phyloP scores from a whole-genome alignment of 1,284 basidiomycete species.

The Ceratorhiza oryzae-sativae region DNA sequence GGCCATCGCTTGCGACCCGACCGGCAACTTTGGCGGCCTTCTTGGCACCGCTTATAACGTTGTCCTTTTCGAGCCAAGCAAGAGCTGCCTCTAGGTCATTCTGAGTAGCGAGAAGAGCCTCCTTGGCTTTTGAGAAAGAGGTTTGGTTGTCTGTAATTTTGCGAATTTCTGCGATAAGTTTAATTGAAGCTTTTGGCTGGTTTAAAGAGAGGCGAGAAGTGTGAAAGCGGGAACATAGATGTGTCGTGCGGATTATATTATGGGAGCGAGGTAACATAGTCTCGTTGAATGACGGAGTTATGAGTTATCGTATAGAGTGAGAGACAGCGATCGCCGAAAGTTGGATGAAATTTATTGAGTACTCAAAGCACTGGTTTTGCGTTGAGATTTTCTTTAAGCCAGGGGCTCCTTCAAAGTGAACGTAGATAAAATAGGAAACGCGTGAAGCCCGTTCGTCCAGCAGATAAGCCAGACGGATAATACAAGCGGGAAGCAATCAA shows the following conservation, averaged over 20 bases:
- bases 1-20: conserved; percentile 77
- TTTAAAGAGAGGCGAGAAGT: conserved; percentile 1
- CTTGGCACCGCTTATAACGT: conserved; percentile 66
- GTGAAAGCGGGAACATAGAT: conserved; percentile 16
- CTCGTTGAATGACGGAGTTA: no score
- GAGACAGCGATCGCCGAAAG: no score
- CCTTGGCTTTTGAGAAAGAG: conserved; percentile 86
- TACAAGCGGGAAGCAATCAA: neutral
- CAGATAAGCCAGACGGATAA: no score
- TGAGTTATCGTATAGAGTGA: no score
- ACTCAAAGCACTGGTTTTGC: neutral
- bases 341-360: no score
- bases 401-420: no score
- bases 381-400: no score
- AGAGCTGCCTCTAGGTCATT: conserved; percentile 80
- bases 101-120: conserved; percentile 78
- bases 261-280: conserved; percentile 2
- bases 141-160: conserved; percentile 72
- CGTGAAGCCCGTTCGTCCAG: no score
- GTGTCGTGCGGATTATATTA: neutral
- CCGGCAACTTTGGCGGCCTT: conserved; percentile 85
- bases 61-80: conserved; percentile 81
- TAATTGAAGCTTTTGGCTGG: conserved; percentile 60
- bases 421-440: no score
- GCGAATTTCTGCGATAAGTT: conserved; percentile 86